Base-by-base conservation (phyloP, 140 eudicot species). In the Ambrosia hybrid region DNA sequence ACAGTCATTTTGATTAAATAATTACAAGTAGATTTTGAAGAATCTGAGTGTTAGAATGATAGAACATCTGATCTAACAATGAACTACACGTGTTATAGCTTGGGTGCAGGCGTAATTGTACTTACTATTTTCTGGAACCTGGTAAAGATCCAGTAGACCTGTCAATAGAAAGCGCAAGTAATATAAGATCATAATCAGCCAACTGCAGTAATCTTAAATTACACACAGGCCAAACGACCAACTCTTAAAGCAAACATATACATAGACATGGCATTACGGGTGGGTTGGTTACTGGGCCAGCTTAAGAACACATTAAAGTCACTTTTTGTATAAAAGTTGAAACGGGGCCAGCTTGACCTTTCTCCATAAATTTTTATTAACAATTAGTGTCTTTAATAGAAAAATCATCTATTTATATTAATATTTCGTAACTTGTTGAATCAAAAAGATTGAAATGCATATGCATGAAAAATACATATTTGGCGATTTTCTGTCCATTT, bases 71-170 rank as follows among this genome's bases (percentile, higher is more conserved):
- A 62, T 37, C 6, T 10, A 1, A 11, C 4, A 21, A 21, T 21
- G 30, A 21, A 21, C 30, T 21, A 21, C 30, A 1, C 30, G 30
- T 21, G 30, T 21, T 21, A 21, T 21, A 21, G 1, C 30, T 21
- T 21, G 30, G 30, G 30, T 21, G 30, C 30, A 74, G 53, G 7
- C 6, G 57, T 14, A 65, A 68, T 55, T 55, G 65, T 30, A 84
- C 96, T 89, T 81, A 86, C 97, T 76, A 92, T 92, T 95, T 87
- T 83, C 96, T 83, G 58, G 95, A 69, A 60, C 79, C 79, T 39
- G 73, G 57, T 53, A 82, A 74, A 76, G 83, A 79, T 43, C 85
- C 87, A 39, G 77, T 61, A 13, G 85, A 70, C 88, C 96, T 92
- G 90, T 21, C 73, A 67, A 51, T 21, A 5, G 49, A 57, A 49